A percentile compares a stretch with the other conserved stretches of the same genome.
phyloP scores from a whole-genome alignment of 345 rosid genomes.

The Salix dunnii region DNA sequence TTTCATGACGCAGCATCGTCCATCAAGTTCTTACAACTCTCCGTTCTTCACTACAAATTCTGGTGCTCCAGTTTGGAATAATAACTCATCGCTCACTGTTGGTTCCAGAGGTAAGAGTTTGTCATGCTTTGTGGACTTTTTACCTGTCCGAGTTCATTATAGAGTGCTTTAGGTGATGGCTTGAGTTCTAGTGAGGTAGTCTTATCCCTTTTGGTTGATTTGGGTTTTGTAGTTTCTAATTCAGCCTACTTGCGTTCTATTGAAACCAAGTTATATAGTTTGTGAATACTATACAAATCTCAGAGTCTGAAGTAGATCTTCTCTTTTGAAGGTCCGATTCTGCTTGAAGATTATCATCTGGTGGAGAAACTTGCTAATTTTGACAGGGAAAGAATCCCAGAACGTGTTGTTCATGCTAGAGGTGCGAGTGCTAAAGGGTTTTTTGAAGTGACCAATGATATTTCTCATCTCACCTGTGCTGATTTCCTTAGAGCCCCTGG shows the following conservation, averaged over 20 bases:
- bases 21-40: conserved; percentile 66
- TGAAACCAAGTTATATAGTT: neutral
- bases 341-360: conserved; percentile 94
- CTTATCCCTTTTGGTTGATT: no score
- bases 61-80: conserved; percentile 80
- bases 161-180: no score
- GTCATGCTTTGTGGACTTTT: neutral
- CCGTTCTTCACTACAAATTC: conserved; percentile 76
- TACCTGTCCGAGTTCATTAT: no score
- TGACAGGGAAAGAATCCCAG: conserved; percentile 90
- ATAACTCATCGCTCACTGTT: conserved; percentile 70
- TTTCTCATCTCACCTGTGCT: conserved; percentile 73
- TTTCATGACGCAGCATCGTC: conserved; percentile 39
- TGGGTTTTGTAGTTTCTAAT: no score
- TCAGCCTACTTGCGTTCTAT: no score
- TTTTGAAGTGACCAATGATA: conserved; percentile 92
- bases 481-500: conserved; percentile 97
- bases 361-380: conserved; percentile 90
- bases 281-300: neutral
- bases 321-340: conserved; percentile 65
- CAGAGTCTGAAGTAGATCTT: no score
- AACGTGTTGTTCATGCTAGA: conserved; percentile 97
- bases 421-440: conserved; percentile 99
- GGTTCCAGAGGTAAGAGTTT: conserved; percentile 63
- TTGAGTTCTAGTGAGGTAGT: no score